These are phyloP conservation scores for Irpex rosettiformis DNA, from an alignment of 1,284 basidiomycete species.

Conservation along the genomic window DNA sequence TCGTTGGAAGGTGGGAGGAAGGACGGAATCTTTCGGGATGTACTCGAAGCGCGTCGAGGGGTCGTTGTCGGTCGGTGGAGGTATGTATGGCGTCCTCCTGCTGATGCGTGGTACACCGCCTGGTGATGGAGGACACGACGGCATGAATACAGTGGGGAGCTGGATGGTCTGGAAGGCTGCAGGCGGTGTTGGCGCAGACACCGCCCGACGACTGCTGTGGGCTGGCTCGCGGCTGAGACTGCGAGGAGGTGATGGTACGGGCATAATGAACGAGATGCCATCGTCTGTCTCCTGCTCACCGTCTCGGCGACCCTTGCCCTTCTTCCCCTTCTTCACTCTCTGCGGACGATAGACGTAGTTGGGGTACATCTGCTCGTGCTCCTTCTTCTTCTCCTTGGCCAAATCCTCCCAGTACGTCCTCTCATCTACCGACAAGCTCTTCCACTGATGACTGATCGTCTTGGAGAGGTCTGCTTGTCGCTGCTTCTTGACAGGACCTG, in stretches of 20 bases:
- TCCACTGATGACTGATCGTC: conserved; percentile 76
- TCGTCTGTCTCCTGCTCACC: conserved; percentile 44
- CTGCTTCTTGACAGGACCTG: conserved; percentile 44
- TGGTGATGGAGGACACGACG: conserved; percentile 65
- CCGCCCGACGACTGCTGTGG: conserved; percentile 25
- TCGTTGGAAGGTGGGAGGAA: conserved; percentile 32
- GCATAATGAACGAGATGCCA: conserved; percentile 56
- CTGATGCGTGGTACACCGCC: conserved; percentile 55
- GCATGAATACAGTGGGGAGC: conserved; percentile 60
- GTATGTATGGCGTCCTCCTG: conserved; percentile 46
- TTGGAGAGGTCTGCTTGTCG: conserved; percentile 65
- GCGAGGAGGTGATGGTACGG: conserved; percentile 32
- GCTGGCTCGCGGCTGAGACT: conserved; percentile 25
- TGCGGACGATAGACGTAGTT: conserved; percentile 76
- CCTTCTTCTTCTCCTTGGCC: conserved; percentile 56
- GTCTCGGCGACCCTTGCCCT: conserved; percentile 42
- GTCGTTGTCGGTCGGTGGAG: conserved; percentile 35
- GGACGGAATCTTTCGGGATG: conserved; percentile 30
- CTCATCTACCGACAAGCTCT: conserved; percentile 55
- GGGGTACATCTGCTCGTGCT: conserved; percentile 62
- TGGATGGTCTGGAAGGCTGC: conserved; percentile 50
- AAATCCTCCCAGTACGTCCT: conserved; percentile 60
- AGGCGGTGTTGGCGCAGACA: conserved; percentile 35
- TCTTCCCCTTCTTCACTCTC: conserved; percentile 49
- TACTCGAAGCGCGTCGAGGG: conserved; percentile 35